Evolutionary conservation across 371 early-diverging fungal genomes (phyloP), one percentile per base, ranked within the genome.

Genomic region (Circinella umbellata): DNA sequence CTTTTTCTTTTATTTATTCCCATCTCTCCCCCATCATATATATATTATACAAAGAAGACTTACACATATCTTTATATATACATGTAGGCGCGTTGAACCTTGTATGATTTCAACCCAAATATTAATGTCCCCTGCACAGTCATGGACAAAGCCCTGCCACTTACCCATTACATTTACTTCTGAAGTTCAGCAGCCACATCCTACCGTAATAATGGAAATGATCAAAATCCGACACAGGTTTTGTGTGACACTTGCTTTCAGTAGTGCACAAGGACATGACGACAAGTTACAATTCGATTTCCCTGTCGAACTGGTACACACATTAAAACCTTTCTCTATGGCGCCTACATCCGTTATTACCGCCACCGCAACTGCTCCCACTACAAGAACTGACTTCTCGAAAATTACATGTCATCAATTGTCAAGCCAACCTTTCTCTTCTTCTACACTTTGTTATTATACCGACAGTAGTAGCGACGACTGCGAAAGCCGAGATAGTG

Each of bases 161-260:
- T 57, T 57, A 57, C 57, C 57, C 5, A 57, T 57, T 27, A 9
- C 57, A 27, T 57, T 57, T 34, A 6, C 57, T 4, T 27, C 57
- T 6, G 57, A 57, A 9, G 57, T 27, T 18, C 34, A 34, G 1
- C 57, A 57, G 4, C 57, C 57, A n/a, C 57, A 34, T 57, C 57
- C 57, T 10, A 57, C 10, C 14, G 57, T 57, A 11, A 10, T 27
- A 4, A 57, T 27, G n/a, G 57, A 57, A 34, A 7, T 57, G 10
- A 57, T 57, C 57, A 57, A 57, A 57, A 57, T 57, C 57, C 57
- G 57, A 57, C 57, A 57, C 6, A 18, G n/a, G 7, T 27, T 57
- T 57, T 57, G 57, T 57, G 57, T 57, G 34, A 57, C 57, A 34
- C 57, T 57, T 57, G 20, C 57, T 4, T 57, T 57, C 35, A 57